Base-by-base conservation (phyloP, 164 flowering plant species). In the Vitis amurensis region DNA sequence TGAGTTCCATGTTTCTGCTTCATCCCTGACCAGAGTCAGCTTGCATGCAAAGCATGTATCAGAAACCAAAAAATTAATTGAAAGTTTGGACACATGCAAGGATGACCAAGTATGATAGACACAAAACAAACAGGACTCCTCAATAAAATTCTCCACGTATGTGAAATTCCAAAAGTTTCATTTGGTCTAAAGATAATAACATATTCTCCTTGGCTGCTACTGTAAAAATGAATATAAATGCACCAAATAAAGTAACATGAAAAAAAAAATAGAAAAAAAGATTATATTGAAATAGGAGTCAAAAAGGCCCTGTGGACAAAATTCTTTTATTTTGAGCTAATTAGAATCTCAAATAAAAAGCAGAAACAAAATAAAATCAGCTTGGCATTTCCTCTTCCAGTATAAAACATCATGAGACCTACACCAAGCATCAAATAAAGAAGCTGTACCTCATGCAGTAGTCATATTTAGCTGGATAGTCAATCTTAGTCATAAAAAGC, bases 381-480 rank as follows among this genome's bases (percentile, higher is more conserved):
- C 4, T 23, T 37, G 44, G 44, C 44, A 37, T 37, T 37, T 37
- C 44, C 44, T 37, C 44, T 37, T 37, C 44, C 44, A 23, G 44
- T 37, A 37, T 37, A 37, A 37, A 37, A 13, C 4, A 17, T 23
- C 37, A n/a, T 53, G 17, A 53, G 15, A 59, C 11, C 44, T 27
- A 10, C 29, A 59, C 27, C 13, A 27, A 23, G 30, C 17, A 29
- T 13, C 12, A 52, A 63, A 47, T 37, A 9, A 62, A 30, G 48
- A 30, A 49, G 29, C 47, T 14, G 23, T 83, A 93, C 97, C 98
- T 88, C 37, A 89, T 77, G 81, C 86, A 87, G 61, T 85, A 79
- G 77, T 95, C 99, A 84, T 84, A 95, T 78, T 86, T 95, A 16
- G 86, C 88, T 78, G 97, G 81, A 58, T 75, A 84, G 74, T 95